Base-by-base conservation (phyloP, 2,329 filamentous ascomycete species). In the Cytospora leucostoma region DNA sequence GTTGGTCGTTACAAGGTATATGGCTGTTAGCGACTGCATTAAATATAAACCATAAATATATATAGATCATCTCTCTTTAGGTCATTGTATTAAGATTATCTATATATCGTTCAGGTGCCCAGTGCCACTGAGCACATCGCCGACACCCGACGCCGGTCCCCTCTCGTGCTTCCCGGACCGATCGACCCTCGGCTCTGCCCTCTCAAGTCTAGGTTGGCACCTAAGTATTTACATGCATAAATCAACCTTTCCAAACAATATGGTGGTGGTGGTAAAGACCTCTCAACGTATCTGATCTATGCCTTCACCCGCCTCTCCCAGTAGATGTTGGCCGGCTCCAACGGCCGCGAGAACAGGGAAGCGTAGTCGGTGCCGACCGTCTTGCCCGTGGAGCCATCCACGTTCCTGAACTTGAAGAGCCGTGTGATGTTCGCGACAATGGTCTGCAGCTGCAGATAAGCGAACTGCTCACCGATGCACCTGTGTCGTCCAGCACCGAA, bases 381-480 rank as follows among this genome's bases (percentile, higher is more conserved):
- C 38, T 83, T 84, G 72, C 65, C 62, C 19, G 86, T 79, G 74
- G 84, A 85, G n/a, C 90, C 89, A 70, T 90, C 87, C 2, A 87
- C 75, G 70, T 92, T 96, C 72, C 83, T 82, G 74, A 97, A 86
- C 79, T 92, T 94, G 80, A 97, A 91, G 59, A 87, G 75, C 56
- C 92, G 84, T 49, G 96, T 90, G 68, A 93, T 79, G 64, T 87
- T 88, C 57, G 88, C 92, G 13, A 89, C 80, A 68, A 98, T 96
- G 52, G 92, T 93, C 74, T 93, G 89, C 67, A 98, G 82, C 79
- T 98, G 94, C 63, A 96, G 83, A 74, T 96, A 96, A 69, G 94
- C 94, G 75, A 97, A 98, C 73, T 97, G 92, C 82, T 98, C 94
- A 68, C 94, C 94, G 73, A 98, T 97, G 78, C 94, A 98, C 68